Base-by-base conservation (phyloP, 2,329 filamentous ascomycete genomes). In the Diaporthe citri region DNA sequence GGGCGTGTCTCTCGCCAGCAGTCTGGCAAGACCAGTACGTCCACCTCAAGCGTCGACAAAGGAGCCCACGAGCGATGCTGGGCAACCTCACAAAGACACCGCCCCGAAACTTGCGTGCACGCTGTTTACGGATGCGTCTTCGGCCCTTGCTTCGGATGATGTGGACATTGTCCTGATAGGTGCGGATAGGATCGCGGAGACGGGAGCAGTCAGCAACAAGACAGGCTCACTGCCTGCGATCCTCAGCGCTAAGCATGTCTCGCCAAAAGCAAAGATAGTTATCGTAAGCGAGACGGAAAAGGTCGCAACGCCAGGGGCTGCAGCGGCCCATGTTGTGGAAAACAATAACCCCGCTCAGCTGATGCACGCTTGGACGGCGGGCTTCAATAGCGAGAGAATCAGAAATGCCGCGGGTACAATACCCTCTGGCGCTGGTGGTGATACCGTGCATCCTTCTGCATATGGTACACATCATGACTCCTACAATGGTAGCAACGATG, bases 201-300 rank as follows among this genome's bases (percentile, higher is more conserved):
- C 83, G 0, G 92, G 91, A 2, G 88, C 89, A 41, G 89, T 93
- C 25, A 91, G 88, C 80, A 94, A 94, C 82, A 94, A 94, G 81
- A 91, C 87, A 0, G 92, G 92, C 0, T 92, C 90, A 1, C 81
- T 93, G 9, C 87, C 90, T 1, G 87, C 89, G 1, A 86, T 90
- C 0, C 83, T 93, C 1, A 86, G 88, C 67, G 88, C 89, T 10
- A 89, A 86, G 71, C 81, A 88, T 67, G 81, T 89, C 4, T 85
- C 86, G 5, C 85, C 87, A 0, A 75, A 75, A 0, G 85, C 83
- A 15, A 88, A 86, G 74, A 84, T 92, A 0, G 81, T 93, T 3
- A 88, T 91, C 0, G 77, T 93, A 5, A 88, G 88, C 59, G 90
- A 92, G 72, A 84, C 86, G 8, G 92, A 92, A 66, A 94, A 94